Evolutionary conservation across 305 asterid species (phyloP).

Genomic region (Coffea humblotiana): DNA sequence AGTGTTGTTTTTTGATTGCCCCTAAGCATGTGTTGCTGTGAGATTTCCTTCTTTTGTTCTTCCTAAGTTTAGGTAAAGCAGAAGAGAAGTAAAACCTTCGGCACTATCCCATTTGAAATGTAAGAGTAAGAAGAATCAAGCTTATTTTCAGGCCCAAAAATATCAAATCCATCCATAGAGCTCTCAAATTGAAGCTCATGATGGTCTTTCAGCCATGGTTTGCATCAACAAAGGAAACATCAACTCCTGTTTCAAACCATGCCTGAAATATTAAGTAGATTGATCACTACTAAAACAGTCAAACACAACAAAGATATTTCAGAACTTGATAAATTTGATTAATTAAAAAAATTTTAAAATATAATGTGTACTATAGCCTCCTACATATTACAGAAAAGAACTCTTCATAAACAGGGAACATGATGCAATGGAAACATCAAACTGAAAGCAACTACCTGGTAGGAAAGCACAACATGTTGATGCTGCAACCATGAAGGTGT

Average conservation of each 20-base stretch:
- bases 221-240: conserved; percentile 49
- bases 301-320: not conserved
- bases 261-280: conserved; percentile 59
- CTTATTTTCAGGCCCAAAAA: no score
- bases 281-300: conserved; percentile 19
- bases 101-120: no score
- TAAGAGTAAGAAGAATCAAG: no score
- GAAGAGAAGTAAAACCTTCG: no score
- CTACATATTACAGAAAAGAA: conserved; percentile 6
- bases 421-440: conserved; percentile 9
- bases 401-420: conserved; percentile 10
- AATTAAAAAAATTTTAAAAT: not conserved
- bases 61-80: no score
- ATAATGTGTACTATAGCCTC: not conserved
- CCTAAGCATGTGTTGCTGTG: no score
- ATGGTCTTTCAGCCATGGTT: conserved; percentile 62
- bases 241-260: conserved; percentile 91
- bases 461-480: conserved; percentile 93
- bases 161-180: conserved; percentile 38
- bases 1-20: no score
- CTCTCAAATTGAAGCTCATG: conserved; percentile 71
- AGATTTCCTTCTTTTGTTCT: no score
- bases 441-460: conserved; percentile 57
- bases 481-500: conserved; percentile 97
- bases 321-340: not conserved